Conservation (phyloP, 345 rosid species). For the Trapa incisa region DNA sequence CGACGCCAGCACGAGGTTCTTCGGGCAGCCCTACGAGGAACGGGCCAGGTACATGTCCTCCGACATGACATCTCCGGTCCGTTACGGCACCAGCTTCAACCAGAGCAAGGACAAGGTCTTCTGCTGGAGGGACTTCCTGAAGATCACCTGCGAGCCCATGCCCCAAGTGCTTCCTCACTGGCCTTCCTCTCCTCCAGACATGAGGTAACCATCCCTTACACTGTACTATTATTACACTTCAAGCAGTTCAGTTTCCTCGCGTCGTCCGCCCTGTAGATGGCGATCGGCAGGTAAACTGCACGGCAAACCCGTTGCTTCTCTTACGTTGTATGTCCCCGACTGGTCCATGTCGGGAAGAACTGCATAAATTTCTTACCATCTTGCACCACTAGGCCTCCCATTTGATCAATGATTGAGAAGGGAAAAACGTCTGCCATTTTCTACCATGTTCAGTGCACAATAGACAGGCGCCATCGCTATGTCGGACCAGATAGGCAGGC, state of each 20-base stretch:
- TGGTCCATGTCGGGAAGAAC: neutral
- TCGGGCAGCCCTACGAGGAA: conserved; percentile 59
- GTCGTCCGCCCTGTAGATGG: neutral
- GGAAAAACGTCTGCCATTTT: neutral
- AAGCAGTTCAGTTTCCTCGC: neutral
- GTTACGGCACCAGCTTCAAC: conserved; percentile 88
- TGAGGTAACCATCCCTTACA: conserved; percentile 27
- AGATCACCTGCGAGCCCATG: conserved; percentile 52
- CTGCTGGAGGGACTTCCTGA: conserved; percentile 89
- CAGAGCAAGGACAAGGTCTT: conserved; percentile 73
- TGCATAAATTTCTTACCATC: neutral
- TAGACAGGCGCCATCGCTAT: no score
- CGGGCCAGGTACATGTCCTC: conserved; percentile 69
- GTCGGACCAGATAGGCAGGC: no score
- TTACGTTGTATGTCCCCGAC: neutral
- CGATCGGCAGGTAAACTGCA: neutral
- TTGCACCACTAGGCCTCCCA: neutral
- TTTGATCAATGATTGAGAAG: neutral
- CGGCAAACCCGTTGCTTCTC: no score
- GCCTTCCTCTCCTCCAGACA: conserved; percentile 81
- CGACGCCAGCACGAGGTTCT: conserved; percentile 53
- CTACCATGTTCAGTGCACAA: neutral
- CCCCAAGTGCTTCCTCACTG: conserved; percentile 49
- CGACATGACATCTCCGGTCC: conserved; percentile 57
- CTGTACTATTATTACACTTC: neutral